Percentiles rank a stretch among this genome's conserved stretches.
These are phyloP conservation scores for Aspergillus avenaceus DNA, from an alignment of 495 filamentous ascomycete species.

Conservation along the genomic window DNA sequence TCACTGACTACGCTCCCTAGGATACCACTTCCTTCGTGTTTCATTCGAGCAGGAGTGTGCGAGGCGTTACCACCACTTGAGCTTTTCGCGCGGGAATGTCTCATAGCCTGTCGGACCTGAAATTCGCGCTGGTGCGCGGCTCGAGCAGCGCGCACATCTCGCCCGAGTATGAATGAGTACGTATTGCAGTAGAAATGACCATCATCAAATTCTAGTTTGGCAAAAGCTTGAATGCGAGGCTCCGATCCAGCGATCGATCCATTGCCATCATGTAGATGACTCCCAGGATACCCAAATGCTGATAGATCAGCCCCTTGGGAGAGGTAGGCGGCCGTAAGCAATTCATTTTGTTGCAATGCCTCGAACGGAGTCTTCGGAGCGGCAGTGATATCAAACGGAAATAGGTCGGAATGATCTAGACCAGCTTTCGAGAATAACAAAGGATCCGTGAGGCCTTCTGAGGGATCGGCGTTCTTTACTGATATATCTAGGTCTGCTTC, in stretches of 20 bases:
- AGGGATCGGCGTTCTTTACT: conserved; percentile 17
- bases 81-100: conserved; percentile 41
- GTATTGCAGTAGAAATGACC: conserved; percentile 72
- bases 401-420: conserved; percentile 35
- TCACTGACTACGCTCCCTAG: conserved; percentile 54
- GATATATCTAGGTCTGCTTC: not conserved
- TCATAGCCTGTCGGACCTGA: conserved; percentile 39
- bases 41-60: conserved; percentile 44
- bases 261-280: conserved; percentile 24
- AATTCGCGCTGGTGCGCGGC: conserved; percentile 47
- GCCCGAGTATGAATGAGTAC: conserved; percentile 60
- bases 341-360: conserved; percentile 39
- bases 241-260: conserved; percentile 42
- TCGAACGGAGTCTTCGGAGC: conserved; percentile 35
- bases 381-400: conserved; percentile 35
- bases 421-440: conserved; percentile 28
- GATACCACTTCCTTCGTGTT: conserved; percentile 43
- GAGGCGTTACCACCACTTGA: conserved; percentile 43
- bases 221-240: conserved; percentile 57
- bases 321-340: conserved; percentile 38
- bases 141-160: conserved; percentile 55
- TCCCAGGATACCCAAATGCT: conserved; percentile 32
- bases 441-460: conserved; percentile 33
- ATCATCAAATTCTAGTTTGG: conserved; percentile 67
- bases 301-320: conserved; percentile 37